A percentile compares a stretch with the other conserved stretches of the same genome.
phyloP scores from a whole-genome alignment of 352 stramenopile genomes.

The Halophytophthora polymorphica region DNA sequence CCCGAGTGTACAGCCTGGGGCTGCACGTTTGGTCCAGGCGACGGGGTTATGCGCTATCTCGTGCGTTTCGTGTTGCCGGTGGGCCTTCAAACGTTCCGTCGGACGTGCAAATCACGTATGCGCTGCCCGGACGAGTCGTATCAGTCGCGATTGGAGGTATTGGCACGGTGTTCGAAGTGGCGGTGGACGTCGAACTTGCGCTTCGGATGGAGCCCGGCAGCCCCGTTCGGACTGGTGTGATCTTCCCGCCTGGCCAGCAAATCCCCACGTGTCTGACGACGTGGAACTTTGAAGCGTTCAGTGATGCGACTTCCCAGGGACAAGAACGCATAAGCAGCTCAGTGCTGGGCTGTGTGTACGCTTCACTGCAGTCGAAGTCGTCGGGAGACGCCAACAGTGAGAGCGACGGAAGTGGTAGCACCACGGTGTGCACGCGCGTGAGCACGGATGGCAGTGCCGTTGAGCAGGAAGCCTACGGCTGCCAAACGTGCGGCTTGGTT shows the following conservation, averaged over 20 bases:
- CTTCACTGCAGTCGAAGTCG: conserved; percentile 19
- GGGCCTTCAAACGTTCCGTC: conserved; percentile 11
- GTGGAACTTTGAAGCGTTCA: conserved; percentile 34
- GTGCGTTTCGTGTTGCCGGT: conserved; percentile 29
- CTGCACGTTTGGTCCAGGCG: conserved; percentile 44
- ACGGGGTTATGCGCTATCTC: conserved; percentile 31
- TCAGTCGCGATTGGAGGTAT: conserved; percentile 34
- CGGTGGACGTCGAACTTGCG: conserved; percentile 51
- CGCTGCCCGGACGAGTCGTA: conserved; percentile 38
- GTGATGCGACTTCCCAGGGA: conserved; percentile 6
- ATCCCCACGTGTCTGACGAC: conserved; percentile 18
- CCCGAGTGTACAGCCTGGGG: conserved; percentile 36
- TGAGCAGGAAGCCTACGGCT: conserved; percentile 73
- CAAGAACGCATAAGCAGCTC: conserved; percentile 8
- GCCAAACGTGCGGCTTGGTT: conserved; percentile 77
- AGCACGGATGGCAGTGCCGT: conserved; percentile 83
- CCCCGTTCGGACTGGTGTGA: conserved; percentile 36
- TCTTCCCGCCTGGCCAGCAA: conserved; percentile 34
- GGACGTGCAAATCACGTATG: conserved; percentile 39
- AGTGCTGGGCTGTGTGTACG: conserved; percentile 42
- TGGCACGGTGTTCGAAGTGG: conserved; percentile 47
- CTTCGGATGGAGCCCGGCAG: conserved; percentile 30
- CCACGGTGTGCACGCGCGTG: conserved; percentile 52
- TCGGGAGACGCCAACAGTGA: conserved; percentile 9
- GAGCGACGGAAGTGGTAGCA: conserved; percentile 13